phyloP scores from a whole-genome alignment of 768 basidiomycete genomes.

The Ramaria sp. region DNA sequence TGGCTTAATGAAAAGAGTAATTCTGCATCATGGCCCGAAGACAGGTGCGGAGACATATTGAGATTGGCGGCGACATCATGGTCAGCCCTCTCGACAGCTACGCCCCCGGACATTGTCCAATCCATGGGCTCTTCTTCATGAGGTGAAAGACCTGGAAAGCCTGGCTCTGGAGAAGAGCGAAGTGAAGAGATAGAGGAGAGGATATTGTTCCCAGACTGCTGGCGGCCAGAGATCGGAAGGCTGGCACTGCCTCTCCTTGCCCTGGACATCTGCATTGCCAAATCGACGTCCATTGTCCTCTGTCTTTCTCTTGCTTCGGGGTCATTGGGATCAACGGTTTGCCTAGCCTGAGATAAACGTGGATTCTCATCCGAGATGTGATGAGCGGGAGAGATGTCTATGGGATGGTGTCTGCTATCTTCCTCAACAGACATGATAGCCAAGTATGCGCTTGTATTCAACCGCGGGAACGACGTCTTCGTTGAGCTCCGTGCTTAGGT shows the following conservation, averaged over 20 bases:
- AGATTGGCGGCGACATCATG: conserved; percentile 26
- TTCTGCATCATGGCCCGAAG: conserved; percentile 37
- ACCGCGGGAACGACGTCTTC: too few relatives aligned
- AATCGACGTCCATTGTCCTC: conserved; percentile 84
- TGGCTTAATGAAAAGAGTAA: conserved; percentile 27
- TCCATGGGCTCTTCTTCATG: conserved; percentile 32
- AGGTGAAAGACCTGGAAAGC: conserved; percentile 33
- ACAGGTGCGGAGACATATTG: conserved; percentile 19
- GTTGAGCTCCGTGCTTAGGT: too few relatives aligned
- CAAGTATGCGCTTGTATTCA: not conserved
- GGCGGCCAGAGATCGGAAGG: conserved; percentile 13
- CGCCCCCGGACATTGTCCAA: conserved; percentile 8
- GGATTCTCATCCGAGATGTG: conserved; percentile 13
- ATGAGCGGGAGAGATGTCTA: not conserved
- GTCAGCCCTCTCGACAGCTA: conserved; percentile 16
- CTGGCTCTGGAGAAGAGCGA: conserved; percentile 19
- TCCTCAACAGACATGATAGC: not conserved
- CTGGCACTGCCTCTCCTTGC: conserved; percentile 54
- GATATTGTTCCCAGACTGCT: conserved; percentile 21
- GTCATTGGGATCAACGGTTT: conserved; percentile 52
- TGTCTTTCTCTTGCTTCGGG: conserved; percentile 77
- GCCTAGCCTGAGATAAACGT: conserved; percentile 47
- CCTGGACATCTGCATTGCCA: conserved; percentile 65
- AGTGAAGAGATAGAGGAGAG: conserved; percentile 22
- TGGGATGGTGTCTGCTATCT: not conserved